Evolutionary conservation across 139 green algal genomes (phyloP), one percentile per base, ranked within the genome.

Genomic region (Chlorella sp.): DNA sequence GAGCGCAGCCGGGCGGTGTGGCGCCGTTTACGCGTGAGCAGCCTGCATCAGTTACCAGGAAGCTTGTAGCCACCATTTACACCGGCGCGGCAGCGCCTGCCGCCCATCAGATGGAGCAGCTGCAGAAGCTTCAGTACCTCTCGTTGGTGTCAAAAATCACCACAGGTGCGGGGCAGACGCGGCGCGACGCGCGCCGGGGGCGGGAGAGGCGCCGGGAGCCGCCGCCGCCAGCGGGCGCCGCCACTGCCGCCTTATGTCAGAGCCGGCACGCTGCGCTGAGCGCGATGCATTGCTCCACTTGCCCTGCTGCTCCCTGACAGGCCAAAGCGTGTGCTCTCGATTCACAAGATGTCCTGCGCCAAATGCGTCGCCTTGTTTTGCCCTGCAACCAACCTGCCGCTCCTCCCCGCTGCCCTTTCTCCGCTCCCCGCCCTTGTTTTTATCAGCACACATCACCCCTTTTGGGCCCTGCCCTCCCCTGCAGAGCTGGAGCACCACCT

Each of bases 401-500:
- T 36, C 69, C 5, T 57, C 48, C 48, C 48, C 48, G 48, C 48
- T 57, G 7, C 7, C 48, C 48, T 16, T 9, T 57, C 48, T 57
- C 48, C 9, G 48, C 48, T 5, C 48, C 48, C 48, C 48, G 48
- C n/a, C n/a, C n/a, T 57, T 5, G 48, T 9, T 5, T 5, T 57
- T 9, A 57, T 57, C 9, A 57, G 9, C 9, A 57, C 42, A 5
- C 18, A 40, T 34, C 60, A 5, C 2, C 36, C 22, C 9, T 19
- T 26, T n/a, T n/a, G n/a, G n/a, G 34, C 32, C 79, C 82, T 78
- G 18, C 34, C 3, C 57, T 66, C 22, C 18, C 16, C 30, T 91
- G 75, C 94, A 98, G 97, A 99, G 93, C 92, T 99, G 48, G 98
- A 99, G 88, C 97, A 96, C 57, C 96, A 99, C 90, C 81, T 99